Conservation (phyloP, 208 protist species). For the Wallacemonas sp. region DNA sequence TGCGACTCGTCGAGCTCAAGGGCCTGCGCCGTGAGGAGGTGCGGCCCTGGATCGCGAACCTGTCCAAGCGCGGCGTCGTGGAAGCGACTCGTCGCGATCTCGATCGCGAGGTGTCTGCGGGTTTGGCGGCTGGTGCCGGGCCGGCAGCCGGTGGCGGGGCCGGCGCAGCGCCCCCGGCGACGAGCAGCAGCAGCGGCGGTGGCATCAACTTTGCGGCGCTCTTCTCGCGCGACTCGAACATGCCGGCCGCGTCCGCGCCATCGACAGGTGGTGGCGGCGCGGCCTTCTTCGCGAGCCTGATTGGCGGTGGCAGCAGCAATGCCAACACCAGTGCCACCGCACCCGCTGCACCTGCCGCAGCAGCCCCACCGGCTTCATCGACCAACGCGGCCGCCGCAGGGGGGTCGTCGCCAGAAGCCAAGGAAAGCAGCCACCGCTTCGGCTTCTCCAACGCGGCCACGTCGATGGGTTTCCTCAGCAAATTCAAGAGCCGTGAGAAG, state of each 20-base stretch:
- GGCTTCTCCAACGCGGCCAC: slow-evolving; percentile 63
- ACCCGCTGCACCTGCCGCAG: neutral
- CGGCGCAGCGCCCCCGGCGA: neutral
- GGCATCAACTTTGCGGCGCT: slow-evolving; percentile 55
- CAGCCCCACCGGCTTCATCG: no score
- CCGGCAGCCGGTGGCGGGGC: neutral
- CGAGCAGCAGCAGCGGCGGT: slow-evolving; percentile 11
- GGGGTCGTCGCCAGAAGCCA: neutral
- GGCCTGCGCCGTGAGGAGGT: slow-evolving; percentile 81
- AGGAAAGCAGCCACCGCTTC: slow-evolving; percentile 47
- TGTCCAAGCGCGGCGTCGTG: slow-evolving; percentile 86
- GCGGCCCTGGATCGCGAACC: slow-evolving; percentile 65
- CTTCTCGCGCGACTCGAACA: slow-evolving; percentile 38
- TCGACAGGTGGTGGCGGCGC: slow-evolving; percentile 10
- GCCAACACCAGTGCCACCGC: neutral
- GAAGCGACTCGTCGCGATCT: slow-evolving; percentile 84
- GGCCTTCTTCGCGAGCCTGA: neutral
- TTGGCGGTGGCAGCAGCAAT: neutral
- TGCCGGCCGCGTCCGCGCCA: slow-evolving; percentile 2
- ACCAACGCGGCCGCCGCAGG: neutral
- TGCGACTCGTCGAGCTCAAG: slow-evolving; percentile 83
- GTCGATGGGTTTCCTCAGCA: slow-evolving; percentile 68
- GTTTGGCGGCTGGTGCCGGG: slow-evolving; percentile 37
- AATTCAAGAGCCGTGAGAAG: slow-evolving; percentile 65
- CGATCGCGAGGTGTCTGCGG: slow-evolving; percentile 34